Conservation (phyloP, 768 basidiomycete genomes). For the Auriscalpium orientale region DNA sequence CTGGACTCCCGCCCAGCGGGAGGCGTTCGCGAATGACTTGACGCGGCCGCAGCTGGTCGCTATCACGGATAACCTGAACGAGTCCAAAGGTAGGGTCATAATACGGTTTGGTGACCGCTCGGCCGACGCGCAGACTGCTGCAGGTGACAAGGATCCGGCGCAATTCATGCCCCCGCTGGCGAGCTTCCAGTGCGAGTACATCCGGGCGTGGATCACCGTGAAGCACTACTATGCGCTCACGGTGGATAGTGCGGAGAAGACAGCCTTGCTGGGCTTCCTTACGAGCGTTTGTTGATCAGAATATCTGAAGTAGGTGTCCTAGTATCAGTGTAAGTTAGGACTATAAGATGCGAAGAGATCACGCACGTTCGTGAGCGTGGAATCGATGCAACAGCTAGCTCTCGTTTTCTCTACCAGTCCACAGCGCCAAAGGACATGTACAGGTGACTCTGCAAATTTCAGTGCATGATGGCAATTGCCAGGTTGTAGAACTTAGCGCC, state of each 20-base stretch:
- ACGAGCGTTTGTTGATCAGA: too few relatives aligned
- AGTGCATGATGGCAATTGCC: too few relatives aligned
- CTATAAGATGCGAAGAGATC: too few relatives aligned
- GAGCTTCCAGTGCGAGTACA: slow-evolving; percentile 44
- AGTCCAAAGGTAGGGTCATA: slow-evolving; percentile 35
- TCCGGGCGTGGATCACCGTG: slow-evolving; percentile 42
- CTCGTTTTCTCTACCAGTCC: too few relatives aligned
- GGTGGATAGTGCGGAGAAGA: slow-evolving; percentile 44
- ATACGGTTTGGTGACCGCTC: too few relatives aligned
- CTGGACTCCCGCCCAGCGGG: slow-evolving; percentile 44
- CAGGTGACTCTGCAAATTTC: too few relatives aligned
- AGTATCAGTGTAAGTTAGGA: too few relatives aligned
- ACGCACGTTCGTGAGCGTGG: too few relatives aligned
- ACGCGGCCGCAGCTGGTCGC: slow-evolving; percentile 48
- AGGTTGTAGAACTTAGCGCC: too few relatives aligned
- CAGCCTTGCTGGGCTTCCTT: slow-evolving; percentile 35
- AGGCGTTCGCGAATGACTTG: slow-evolving; percentile 48
- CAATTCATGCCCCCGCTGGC: slow-evolving; percentile 43
- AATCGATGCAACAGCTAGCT: too few relatives aligned
- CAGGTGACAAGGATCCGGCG: slow-evolving; percentile 44
- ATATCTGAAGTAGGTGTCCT: too few relatives aligned
- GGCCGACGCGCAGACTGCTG: background rate
- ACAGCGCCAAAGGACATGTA: too few relatives aligned
- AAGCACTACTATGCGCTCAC: slow-evolving; percentile 44
- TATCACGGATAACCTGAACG: slow-evolving; percentile 39